A percentile compares a stretch with the other conserved stretches of the same genome.
Evolutionary conservation across 129 eudicot genomes (phyloP).

Genomic region (Helianthus tuberosus): DNA sequence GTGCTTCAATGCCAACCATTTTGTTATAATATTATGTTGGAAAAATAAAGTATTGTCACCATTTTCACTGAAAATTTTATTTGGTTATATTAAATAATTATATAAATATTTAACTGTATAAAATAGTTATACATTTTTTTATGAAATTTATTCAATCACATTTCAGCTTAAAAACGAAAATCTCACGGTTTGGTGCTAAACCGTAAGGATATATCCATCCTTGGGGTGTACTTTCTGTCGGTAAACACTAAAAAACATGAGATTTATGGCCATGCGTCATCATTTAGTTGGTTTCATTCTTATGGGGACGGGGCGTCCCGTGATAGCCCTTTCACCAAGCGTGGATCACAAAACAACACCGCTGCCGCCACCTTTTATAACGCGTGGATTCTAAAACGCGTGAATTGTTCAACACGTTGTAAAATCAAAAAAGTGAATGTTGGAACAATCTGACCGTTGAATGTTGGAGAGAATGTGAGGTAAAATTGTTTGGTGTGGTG

Average conservation of each 20-base stretch:
- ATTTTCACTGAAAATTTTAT: background rate
- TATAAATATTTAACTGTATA: background rate
- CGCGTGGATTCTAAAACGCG: no score
- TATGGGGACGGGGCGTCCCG: background rate
- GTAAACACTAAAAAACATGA: background rate
- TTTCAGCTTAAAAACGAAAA: background rate
- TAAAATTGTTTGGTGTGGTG: no score
- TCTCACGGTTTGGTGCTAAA: background rate
- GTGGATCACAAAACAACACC: no score
- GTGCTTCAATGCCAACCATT: constrained; percentile 7
- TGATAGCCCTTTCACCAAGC: no score
- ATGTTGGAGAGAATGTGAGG: no score
- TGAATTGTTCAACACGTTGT: no score
- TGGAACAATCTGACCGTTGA: no score
- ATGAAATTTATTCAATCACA: background rate
- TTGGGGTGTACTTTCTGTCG: background rate
- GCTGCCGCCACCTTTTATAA: no score
- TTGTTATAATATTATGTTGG: constrained; percentile 11
- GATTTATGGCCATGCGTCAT: background rate
- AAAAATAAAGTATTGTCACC: background rate
- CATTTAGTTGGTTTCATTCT: background rate
- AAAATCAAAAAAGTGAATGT: no score
- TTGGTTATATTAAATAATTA: background rate
- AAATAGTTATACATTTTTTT: background rate
- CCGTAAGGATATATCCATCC: background rate